Percentiles rank a stretch among this genome's conserved stretches.
Conservation (phyloP, 352 stramenopile genomes). For the Phytopythium aichiense region DNA sequence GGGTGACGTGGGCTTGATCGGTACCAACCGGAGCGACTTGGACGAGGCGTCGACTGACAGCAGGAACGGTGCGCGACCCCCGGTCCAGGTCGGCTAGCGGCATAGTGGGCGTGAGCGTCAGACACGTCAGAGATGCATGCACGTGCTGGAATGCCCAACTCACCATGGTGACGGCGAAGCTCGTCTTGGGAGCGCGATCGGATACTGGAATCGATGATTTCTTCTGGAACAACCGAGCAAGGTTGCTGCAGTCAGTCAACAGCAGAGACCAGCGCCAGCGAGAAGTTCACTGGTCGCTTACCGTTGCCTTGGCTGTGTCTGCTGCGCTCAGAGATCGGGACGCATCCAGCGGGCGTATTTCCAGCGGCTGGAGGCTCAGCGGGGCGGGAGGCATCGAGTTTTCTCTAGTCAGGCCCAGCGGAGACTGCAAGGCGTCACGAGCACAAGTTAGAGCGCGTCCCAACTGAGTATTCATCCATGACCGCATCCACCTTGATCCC, state of each 20-base stretch:
- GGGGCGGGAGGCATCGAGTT: conserved; percentile 1
- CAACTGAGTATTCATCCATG: no score
- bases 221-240: background rate
- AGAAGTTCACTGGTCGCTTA: background rate
- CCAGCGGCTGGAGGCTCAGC: conserved; percentile 12
- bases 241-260: background rate
- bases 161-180: conserved; percentile 53
- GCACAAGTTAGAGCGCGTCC: background rate
- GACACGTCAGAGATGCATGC: no score
- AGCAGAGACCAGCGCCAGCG: background rate
- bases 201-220: background rate
- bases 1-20: conserved; percentile 27
- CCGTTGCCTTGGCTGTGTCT: background rate
- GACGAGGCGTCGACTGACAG: conserved; percentile 24
- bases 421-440: background rate
- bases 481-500: background rate
- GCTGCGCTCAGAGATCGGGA: background rate
- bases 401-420: background rate
- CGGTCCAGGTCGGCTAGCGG: conserved; percentile 37
- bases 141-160: background rate
- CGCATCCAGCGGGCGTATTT: conserved; percentile 21
- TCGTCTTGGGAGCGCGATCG: conserved; percentile 5
- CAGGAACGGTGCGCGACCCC: conserved; percentile 30
- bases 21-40: conserved; percentile 20
- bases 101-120: background rate